These are phyloP conservation scores for Ormosia emarginata DNA, from an alignment of 306 rosid genomes.

Conservation along the genomic window DNA sequence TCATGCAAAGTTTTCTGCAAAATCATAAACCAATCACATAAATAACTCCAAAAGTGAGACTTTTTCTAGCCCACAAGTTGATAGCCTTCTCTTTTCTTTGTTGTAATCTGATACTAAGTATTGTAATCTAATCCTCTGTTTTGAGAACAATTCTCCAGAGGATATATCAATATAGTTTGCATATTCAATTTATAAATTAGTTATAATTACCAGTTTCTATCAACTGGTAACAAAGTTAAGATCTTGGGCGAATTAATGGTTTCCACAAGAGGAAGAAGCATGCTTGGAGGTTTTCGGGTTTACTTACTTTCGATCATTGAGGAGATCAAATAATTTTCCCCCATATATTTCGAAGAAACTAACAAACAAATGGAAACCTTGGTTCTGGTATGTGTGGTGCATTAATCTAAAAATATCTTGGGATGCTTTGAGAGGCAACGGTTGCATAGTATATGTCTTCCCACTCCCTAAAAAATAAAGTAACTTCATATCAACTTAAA, in stretches of 20 bases:
- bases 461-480: conserved; percentile 60
- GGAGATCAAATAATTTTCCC: conserved; percentile 81
- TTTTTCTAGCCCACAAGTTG: neutral
- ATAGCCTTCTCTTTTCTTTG: too few species aligned
- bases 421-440: conserved; percentile 82
- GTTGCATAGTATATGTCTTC: conserved; percentile 88
- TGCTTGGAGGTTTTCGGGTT: too few species aligned
- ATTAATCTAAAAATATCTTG: conserved; percentile 64
- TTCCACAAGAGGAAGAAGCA: too few species aligned
- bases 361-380: conserved; percentile 68
- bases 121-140: too few species aligned
- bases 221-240: too few species aligned
- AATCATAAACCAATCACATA: conserved; percentile 31
- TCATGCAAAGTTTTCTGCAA: conserved; percentile 77
- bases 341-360: conserved; percentile 91
- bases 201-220: too few species aligned
- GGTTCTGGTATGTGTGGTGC: conserved; percentile 61
- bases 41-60: conserved; percentile 4
- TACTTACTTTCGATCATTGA: conserved; percentile 78
- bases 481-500: conserved; percentile 1
- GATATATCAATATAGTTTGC: too few species aligned
- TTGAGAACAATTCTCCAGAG: too few species aligned
- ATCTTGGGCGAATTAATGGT: too few species aligned
- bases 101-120: too few species aligned
- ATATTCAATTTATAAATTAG: too few species aligned